Percentiles rank a stretch among this genome's conserved stretches.
Conservation (phyloP, 1,139 yeast species). For the Candida sanyaensis region DNA sequence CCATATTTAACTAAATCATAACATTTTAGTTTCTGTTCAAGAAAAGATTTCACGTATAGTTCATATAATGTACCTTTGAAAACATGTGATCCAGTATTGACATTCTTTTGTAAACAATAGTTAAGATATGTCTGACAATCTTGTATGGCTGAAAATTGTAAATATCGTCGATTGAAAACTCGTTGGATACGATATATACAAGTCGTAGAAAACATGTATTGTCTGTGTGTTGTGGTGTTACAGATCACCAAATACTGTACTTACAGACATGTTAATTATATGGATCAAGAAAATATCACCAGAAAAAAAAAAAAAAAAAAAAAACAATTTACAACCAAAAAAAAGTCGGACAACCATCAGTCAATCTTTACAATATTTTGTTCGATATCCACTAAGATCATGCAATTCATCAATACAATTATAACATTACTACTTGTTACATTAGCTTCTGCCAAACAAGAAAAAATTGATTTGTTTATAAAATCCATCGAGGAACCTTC, state of each 20-base stretch:
- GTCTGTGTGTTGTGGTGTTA: not conserved
- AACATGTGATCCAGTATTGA: constrained; percentile 41
- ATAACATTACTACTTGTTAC: constrained; percentile 6
- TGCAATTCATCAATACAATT: not conserved
- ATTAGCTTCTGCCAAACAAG: constrained; percentile 6
- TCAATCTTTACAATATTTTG: not conserved
- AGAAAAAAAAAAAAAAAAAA: not conserved
- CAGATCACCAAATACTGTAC: not conserved
- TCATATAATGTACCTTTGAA: constrained; percentile 76
- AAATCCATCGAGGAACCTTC: constrained; percentile 13
- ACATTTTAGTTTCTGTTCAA: constrained; percentile 43
- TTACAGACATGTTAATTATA: too few species aligned
- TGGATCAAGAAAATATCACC: too few species aligned
- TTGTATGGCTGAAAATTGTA: constrained; percentile 15
- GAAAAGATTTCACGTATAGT: constrained; percentile 49
- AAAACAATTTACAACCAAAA: not conserved
- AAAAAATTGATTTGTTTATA: constrained; percentile 14
- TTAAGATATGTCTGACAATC: constrained; percentile 30
- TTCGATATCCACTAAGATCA: not conserved
- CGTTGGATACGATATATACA: not conserved
- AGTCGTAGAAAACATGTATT: not conserved
- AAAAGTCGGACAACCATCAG: not conserved
- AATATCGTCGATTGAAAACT: not conserved
- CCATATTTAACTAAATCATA: constrained; percentile 49
- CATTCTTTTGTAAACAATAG: constrained; percentile 25